A percentile compares a stretch with the other conserved stretches of the same genome.
Evolutionary conservation across 1,139 yeast genomes (phyloP).

Genomic region (Pneumocystis sp.): DNA sequence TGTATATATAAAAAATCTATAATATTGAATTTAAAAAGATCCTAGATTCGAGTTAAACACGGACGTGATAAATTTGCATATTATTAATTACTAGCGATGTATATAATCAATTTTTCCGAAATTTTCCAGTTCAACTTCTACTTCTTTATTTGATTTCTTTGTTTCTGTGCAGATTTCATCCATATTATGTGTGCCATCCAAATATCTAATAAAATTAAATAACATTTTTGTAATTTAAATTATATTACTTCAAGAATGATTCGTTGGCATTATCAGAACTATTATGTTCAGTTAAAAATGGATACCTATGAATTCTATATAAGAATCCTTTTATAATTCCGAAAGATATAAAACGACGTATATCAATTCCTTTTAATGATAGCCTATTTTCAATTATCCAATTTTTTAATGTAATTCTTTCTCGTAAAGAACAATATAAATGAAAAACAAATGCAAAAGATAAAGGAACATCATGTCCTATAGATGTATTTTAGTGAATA

Average conservation of each 20-base stretch:
- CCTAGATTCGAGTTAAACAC: background rate
- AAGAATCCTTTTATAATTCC: constrained; percentile 73
- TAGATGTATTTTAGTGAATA: background rate
- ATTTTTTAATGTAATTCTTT: constrained; percentile 60
- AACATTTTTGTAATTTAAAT: background rate
- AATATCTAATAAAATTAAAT: background rate
- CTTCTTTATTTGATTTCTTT: constrained; percentile 14
- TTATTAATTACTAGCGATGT: constrained; percentile 15
- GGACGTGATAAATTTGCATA: background rate
- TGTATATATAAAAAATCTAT: constrained; percentile 8
- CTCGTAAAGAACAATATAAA: constrained; percentile 63
- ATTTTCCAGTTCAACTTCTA: constrained; percentile 19
- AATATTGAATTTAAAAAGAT: background rate
- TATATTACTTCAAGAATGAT: background rate
- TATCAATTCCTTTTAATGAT: constrained; percentile 50
- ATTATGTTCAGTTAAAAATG: constrained; percentile 30
- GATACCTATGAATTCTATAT: constrained; percentile 66
- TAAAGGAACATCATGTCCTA: constrained; percentile 13
- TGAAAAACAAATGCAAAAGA: constrained; percentile 42
- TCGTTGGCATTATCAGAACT: background rate
- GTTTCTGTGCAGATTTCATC: constrained; percentile 8
- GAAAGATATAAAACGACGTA: constrained; percentile 70
- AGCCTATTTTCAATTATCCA: constrained; percentile 64
- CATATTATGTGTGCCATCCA: constrained; percentile 3
- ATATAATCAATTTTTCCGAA: constrained; percentile 14